Base-by-base conservation (phyloP, 805 yeast genomes). In the Starmerella lactis-condensi region DNA sequence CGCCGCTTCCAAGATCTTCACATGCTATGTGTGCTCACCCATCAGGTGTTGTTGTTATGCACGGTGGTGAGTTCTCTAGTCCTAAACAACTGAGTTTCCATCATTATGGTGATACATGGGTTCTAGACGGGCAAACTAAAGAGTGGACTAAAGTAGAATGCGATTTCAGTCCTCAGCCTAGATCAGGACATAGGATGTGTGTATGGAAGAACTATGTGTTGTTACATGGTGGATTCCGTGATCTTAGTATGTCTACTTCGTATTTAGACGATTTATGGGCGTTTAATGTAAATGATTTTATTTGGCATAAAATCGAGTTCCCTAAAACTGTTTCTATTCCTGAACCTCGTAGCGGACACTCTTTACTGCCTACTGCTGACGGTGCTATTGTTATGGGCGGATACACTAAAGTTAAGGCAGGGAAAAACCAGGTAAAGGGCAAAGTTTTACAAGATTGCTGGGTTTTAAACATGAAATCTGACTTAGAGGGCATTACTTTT, bases 61-160 rank as follows among this genome's bases (percentile, higher is more conserved):
- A 81, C 56, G 98, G 96, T 30, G 98, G 98, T 46, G 98, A 85
- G 54, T 85, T 89, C 45, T 78, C 94, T 2, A 77, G 93, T 11
- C 96, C 96, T 3, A 85, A 85, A 46, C 98, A 85, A 52, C 70
- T 79, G 30, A 81, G 94, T 0, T 85, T 85, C 54, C 89, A 89
- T 52, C 98, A 85, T 54, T 85, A 79, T 51, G 85, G 93, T 12
- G 98, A 85, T 49, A 75, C 94, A 4, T 85, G 98, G 98, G 63
- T 85, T 28, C 58, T 85, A 37, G 96, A 89, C 46, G 67, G 83
- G 1, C 69, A 65, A 20, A 61, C 75, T 12, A 81, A 77, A 46
- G 93, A 82, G 53, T 85, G 96, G 96, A 62, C 76, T 15, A 82
- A 83, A 47, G 58, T 82, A 4, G 96, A 85, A 34, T 57, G 59